These are phyloP conservation scores for Candida sp. DNA, from an alignment of 1,139 yeast genomes.

Conservation along the genomic window DNA sequence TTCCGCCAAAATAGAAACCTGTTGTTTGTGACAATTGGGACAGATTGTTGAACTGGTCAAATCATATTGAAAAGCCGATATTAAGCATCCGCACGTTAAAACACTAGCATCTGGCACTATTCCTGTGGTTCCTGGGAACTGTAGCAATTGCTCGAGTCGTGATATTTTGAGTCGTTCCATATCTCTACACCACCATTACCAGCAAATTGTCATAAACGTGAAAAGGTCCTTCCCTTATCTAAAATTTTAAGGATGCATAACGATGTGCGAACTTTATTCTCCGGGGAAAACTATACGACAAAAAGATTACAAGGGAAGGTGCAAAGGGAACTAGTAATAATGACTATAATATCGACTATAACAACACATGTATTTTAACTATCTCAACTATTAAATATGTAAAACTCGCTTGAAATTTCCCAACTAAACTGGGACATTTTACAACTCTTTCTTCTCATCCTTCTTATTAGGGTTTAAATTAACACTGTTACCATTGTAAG, in stretches of 20 bases:
- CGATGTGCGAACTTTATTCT: background rate
- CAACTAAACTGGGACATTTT: too few relatives aligned
- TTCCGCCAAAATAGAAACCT: slow-evolving; percentile 37
- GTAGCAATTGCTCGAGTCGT: slow-evolving; percentile 27
- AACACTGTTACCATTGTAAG: slow-evolving; percentile 20
- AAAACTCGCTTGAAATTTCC: background rate
- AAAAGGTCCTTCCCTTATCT: too few relatives aligned
- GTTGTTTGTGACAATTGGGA: slow-evolving; percentile 42
- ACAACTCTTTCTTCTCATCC: slow-evolving; percentile 12
- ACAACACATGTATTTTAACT: background rate
- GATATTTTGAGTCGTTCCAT: slow-evolving; percentile 27
- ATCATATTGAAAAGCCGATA: slow-evolving; percentile 47
- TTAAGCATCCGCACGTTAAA: slow-evolving; percentile 69
- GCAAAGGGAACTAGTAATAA: too few relatives aligned
- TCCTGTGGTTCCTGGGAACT: slow-evolving; percentile 22
- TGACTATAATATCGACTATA: background rate
- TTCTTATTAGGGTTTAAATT: slow-evolving; percentile 10
- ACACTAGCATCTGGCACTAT: slow-evolving; percentile 50
- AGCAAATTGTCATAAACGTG: background rate
- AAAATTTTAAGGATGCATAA: background rate
- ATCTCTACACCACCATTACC: background rate
- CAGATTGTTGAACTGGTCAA: slow-evolving; percentile 31
- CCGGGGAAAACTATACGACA: background rate
- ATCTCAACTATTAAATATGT: background rate
- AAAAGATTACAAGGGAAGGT: too few relatives aligned